phyloP scores from a whole-genome alignment of 768 basidiomycete species.

The Mycena epipterygia region DNA sequence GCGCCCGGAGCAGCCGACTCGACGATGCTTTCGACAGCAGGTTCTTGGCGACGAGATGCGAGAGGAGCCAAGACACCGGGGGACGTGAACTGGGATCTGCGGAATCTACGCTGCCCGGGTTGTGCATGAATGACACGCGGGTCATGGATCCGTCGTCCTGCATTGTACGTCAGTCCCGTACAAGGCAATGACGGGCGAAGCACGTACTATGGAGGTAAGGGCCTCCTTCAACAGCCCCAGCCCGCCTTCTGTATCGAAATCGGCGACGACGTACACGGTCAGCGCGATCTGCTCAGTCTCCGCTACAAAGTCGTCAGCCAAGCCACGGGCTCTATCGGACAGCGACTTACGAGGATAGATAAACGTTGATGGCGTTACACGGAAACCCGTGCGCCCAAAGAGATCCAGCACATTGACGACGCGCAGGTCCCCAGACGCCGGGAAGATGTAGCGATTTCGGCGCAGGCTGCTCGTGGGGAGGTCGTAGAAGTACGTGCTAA shows the following conservation, averaged over 20 bases:
- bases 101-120: slow-evolving; percentile 56
- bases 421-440: slow-evolving; percentile 59
- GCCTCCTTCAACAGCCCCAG: slow-evolving; percentile 73
- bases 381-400: slow-evolving; percentile 61
- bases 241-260: slow-evolving; percentile 79
- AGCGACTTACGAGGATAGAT: slow-evolving; percentile 71
- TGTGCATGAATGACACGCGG: slow-evolving; percentile 85
- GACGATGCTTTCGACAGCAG: slow-evolving; percentile 56
- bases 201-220: slow-evolving; percentile 45
- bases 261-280: slow-evolving; percentile 78
- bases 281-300: slow-evolving; percentile 54
- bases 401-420: slow-evolving; percentile 71
- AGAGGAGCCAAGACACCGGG: slow-evolving; percentile 61
- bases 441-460: slow-evolving; percentile 84
- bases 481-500: slow-evolving; percentile 91
- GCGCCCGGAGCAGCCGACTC: slow-evolving; percentile 52
- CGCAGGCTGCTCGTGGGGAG: slow-evolving; percentile 78
- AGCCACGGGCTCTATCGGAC: background rate
- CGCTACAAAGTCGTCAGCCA: slow-evolving; percentile 35
- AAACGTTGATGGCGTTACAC: slow-evolving; percentile 59
- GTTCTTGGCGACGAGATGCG: slow-evolving; percentile 61
- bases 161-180: background rate
- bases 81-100: slow-evolving; percentile 36
- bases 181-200: background rate
- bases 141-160: slow-evolving; percentile 62